These are phyloP conservation scores for Rhizophora mangle DNA, from an alignment of 345 rosid genomes.

Conservation along the genomic window DNA sequence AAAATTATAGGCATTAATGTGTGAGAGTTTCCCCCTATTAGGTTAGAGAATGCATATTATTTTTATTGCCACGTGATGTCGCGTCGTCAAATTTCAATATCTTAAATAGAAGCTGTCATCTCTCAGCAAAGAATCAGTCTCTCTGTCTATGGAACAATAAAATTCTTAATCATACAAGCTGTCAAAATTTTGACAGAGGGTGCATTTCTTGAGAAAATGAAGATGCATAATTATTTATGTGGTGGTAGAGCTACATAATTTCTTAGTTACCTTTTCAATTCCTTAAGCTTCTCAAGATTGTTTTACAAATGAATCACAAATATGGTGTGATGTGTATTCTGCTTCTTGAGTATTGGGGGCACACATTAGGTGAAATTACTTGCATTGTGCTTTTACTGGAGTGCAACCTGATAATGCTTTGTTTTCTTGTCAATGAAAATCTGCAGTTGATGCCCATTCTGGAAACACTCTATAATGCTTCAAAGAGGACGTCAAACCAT, in stretches of 20 bases:
- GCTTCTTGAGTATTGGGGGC: neutral
- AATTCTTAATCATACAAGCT: too few species aligned
- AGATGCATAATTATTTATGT: too few species aligned
- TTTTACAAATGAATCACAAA: neutral
- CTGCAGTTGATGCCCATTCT: slow-evolving; percentile 90
- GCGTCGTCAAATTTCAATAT: neutral
- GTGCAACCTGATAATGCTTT: slow-evolving; percentile 10
- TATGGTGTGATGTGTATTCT: neutral
- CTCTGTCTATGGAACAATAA: too few species aligned
- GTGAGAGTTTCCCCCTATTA: neutral
- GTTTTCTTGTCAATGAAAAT: slow-evolving; percentile 20
- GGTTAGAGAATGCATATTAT: neutral
- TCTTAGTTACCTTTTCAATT: neutral
- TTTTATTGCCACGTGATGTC: neutral
- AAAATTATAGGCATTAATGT: too few species aligned
- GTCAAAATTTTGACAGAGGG: too few species aligned
- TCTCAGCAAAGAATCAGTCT: neutral
- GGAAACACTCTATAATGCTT: slow-evolving; percentile 83
- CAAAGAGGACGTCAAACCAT: slow-evolving; percentile 87
- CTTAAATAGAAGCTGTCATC: neutral
- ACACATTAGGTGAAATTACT: neutral
- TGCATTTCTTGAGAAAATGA: too few species aligned
- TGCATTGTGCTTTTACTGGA: slow-evolving; percentile 4
- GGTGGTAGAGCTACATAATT: too few species aligned
- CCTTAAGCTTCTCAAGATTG: neutral